These are phyloP conservation scores for Leptosphaerulina australis DNA, from an alignment of 2,329 filamentous ascomycete species.

Conservation along the genomic window DNA sequence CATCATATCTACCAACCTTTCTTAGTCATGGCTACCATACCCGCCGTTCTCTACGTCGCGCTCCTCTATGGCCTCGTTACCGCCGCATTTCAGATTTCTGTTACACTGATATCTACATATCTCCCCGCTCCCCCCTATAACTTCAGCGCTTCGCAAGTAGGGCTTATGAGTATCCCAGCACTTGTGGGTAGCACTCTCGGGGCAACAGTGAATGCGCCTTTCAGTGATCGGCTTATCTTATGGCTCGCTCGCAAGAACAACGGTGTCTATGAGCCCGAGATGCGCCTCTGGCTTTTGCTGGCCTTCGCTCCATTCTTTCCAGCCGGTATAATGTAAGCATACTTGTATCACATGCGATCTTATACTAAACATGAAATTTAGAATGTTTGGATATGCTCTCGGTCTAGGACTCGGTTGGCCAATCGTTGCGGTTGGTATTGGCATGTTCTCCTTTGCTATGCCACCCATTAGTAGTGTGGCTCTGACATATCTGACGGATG, in stretches of 20 bases:
- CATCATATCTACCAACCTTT: conserved; percentile 13
- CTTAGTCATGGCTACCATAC: conserved; percentile 10
- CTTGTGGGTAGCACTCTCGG: conserved; percentile 47
- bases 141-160: conserved; percentile 47
- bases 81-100: conserved; percentile 10
- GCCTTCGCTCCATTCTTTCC: conserved; percentile 18
- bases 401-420: conserved; percentile 15
- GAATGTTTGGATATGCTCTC: conserved; percentile 17
- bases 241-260: conserved; percentile 54
- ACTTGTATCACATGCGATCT: too few species aligned
- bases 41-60: conserved; percentile 12
- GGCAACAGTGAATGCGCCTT: conserved; percentile 36
- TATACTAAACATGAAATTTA: not conserved
- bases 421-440: conserved; percentile 17
- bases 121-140: conserved; percentile 47
- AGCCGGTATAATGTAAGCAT: too few species aligned
- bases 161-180: conserved; percentile 48
- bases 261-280: conserved; percentile 60
- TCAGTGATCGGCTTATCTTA: conserved; percentile 43
- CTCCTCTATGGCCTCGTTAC: conserved; percentile 15
- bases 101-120: conserved; percentile 12
- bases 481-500: conserved; percentile 50
- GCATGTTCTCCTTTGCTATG: conserved; percentile 17
- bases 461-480: conserved; percentile 23
- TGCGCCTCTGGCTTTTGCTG: conserved; percentile 47